Evolutionary conservation across 2,329 filamentous ascomycete species (phyloP).

Genomic region (Sporothrix globosa): DNA sequence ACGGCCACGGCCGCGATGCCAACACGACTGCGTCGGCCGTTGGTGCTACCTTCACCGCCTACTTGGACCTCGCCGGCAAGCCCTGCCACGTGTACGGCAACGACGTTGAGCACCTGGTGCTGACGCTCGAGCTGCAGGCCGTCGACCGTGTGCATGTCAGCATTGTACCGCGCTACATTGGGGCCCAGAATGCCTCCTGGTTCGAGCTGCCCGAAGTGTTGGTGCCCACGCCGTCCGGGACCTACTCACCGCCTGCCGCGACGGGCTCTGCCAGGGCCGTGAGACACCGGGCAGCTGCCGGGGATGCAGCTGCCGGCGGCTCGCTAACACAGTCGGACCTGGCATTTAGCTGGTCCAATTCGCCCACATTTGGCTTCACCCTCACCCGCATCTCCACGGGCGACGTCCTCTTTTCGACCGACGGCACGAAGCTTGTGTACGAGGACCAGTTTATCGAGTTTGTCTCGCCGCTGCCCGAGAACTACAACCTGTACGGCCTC

Average conservation of each 20-base stretch:
- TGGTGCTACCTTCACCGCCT: slow-evolving; percentile 59
- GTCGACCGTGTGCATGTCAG: slow-evolving; percentile 68
- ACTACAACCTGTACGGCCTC: slow-evolving; percentile 75
- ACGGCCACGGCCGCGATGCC: slow-evolving; percentile 17
- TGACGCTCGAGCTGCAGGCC: slow-evolving; percentile 60
- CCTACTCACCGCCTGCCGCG: not conserved
- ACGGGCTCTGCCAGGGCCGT: not conserved
- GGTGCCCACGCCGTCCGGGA: slow-evolving; percentile 57
- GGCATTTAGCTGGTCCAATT: slow-evolving; percentile 57
- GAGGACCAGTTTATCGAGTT: slow-evolving; percentile 77
- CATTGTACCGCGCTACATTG: slow-evolving; percentile 67
- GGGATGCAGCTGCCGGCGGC: not conserved
- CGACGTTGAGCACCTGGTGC: slow-evolving; percentile 67
- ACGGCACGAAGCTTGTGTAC: slow-evolving; percentile 68
- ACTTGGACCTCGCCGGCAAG: slow-evolving; percentile 68
- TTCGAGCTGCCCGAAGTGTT: slow-evolving; percentile 68
- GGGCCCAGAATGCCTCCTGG: slow-evolving; percentile 64
- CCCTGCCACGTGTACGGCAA: slow-evolving; percentile 79
- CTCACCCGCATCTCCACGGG: slow-evolving; percentile 46
- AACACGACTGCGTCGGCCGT: slow-evolving; percentile 4
- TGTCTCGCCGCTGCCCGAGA: slow-evolving; percentile 68
- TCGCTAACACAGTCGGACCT: slow-evolving; percentile 48
- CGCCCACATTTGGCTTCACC: slow-evolving; percentile 55
- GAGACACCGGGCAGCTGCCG: no score
- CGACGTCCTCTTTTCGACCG: slow-evolving; percentile 70